Percentiles rank a stretch among this genome's conserved stretches.
Conservation (phyloP, 2,329 filamentous ascomycete species). For the Penicillium griseofulvum region DNA sequence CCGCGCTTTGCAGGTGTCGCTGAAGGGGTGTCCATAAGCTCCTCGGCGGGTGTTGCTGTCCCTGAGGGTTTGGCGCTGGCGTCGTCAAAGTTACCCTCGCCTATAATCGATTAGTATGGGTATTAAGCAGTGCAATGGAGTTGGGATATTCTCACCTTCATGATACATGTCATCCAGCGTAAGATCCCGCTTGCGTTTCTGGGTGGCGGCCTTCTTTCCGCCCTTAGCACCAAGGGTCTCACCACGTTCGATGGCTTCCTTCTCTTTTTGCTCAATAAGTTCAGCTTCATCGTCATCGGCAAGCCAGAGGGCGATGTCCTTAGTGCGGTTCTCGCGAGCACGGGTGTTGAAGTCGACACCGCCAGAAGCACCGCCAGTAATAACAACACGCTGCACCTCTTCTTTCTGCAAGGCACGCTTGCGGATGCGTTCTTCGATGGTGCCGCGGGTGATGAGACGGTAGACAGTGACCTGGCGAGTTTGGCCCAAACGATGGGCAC, state of each 20-base stretch:
- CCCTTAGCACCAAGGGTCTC: constrained; percentile 63
- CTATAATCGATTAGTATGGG: constrained; percentile 48
- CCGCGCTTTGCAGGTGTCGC: constrained; percentile 55
- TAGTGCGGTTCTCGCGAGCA: constrained; percentile 85
- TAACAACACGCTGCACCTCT: constrained; percentile 96
- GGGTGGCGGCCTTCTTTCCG: constrained; percentile 56
- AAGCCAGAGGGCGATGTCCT: constrained; percentile 98
- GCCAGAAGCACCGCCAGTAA: constrained; percentile 76
- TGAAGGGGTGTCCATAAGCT: constrained; percentile 43
- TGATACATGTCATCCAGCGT: constrained; percentile 97
- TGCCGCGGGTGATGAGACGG: constrained; percentile 91
- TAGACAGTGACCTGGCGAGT: constrained; percentile 96
- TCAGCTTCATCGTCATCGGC: constrained; percentile 96
- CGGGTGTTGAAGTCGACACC: constrained; percentile 97
- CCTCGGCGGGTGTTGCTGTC: constrained; percentile 74
- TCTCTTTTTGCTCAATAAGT: constrained; percentile 88
- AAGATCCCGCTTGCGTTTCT: constrained; percentile 60
- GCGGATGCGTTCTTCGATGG: constrained; percentile 96
- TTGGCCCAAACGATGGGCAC: constrained; percentile 94
- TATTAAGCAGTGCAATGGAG: not conserved
- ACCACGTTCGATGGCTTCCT: constrained; percentile 70
- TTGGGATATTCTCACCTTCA: constrained; percentile 69
- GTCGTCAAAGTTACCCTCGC: constrained; percentile 95
- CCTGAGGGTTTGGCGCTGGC: constrained; percentile 76
- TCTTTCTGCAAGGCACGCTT: constrained; percentile 97